Evolutionary conservation across 179 eudicot genomes (phyloP).

Genomic region (Sideroxylon spinosum): DNA sequence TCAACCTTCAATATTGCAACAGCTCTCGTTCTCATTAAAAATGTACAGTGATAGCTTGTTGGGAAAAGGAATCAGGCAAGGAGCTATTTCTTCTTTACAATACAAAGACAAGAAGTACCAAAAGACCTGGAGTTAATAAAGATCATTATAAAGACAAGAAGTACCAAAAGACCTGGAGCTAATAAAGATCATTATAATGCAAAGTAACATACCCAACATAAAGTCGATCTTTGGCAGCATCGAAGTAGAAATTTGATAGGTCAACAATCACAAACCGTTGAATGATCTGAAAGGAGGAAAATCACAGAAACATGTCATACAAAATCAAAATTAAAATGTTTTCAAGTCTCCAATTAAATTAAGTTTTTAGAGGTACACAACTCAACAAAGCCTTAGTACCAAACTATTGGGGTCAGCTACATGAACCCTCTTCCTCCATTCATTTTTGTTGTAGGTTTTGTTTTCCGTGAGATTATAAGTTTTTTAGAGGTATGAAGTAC

Average conservation of each 20-base stretch:
- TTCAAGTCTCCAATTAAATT: not conserved
- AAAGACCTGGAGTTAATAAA: too few species aligned
- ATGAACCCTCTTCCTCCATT: too few species aligned
- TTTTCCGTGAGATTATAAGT: too few species aligned
- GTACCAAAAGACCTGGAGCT: too few species aligned
- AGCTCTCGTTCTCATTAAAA: not conserved
- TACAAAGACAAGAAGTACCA: not conserved
- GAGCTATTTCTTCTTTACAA: not conserved
- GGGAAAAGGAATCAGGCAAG: constrained; percentile 1
- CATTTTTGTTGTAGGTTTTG: too few species aligned
- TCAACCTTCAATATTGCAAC: not conserved
- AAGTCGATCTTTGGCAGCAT: constrained; percentile 93
- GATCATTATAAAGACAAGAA: not conserved
- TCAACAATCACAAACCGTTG: constrained; percentile 94
- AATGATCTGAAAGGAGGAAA: constrained; percentile 53
- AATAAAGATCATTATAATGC: not conserved
- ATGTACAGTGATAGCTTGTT: not conserved
- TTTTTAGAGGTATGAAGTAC: too few species aligned
- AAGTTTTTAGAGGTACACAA: not conserved
- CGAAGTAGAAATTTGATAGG: constrained; percentile 94
- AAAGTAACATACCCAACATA: constrained; percentile 70
- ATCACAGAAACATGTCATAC: not conserved
- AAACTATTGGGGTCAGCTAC: too few species aligned
- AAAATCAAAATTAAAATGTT: constrained; percentile 7
- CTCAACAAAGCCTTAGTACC: too few species aligned